Conservation (phyloP, 2,329 filamentous ascomycete genomes). For the Epichloe gansuensis region DNA sequence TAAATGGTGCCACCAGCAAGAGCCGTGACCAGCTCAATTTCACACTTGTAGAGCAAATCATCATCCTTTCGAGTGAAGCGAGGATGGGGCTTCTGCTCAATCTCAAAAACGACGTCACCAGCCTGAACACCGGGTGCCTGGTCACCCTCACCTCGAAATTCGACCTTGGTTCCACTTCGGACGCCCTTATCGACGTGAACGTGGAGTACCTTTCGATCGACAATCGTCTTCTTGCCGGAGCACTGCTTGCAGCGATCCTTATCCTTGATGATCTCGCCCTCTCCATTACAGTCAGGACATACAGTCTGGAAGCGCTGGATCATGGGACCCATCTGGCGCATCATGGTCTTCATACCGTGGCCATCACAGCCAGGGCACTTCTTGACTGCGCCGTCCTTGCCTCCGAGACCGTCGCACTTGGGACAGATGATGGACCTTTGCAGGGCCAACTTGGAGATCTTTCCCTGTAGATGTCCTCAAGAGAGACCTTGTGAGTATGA, state of each 20-base stretch:
- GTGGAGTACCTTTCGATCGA: conserved; percentile 95
- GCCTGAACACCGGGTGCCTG: conserved; percentile 87
- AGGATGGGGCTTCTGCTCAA: conserved; percentile 95
- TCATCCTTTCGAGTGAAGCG: conserved; percentile 95
- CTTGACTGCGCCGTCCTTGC: conserved; percentile 96
- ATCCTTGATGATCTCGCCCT: conserved; percentile 92
- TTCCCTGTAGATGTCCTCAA: conserved; percentile 98
- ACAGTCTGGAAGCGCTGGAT: conserved; percentile 99
- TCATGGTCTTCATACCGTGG: conserved; percentile 98
- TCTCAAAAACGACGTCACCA: conserved; percentile 96
- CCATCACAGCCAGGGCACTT: conserved; percentile 85
- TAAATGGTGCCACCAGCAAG: conserved; percentile 83
- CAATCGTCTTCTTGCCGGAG: conserved; percentile 92
- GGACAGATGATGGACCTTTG: conserved; percentile 96
- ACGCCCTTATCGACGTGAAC: conserved; percentile 96
- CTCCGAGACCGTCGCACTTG: conserved; percentile 85
- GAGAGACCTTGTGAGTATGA: conserved; percentile 94
- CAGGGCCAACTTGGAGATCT: conserved; percentile 91
- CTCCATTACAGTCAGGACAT: conserved; percentile 94
- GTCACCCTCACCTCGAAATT: conserved; percentile 94
- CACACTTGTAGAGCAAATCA: conserved; percentile 86
- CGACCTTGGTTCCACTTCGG: conserved; percentile 86
- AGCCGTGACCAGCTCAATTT: conserved; percentile 92
- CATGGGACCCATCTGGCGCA: conserved; percentile 99
- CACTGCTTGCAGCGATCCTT: conserved; percentile 97